Percentiles rank a stretch among this genome's conserved stretches.
These are phyloP conservation scores for Suhomyces sp. DNA, from an alignment of 805 yeast species.

Conservation along the genomic window DNA sequence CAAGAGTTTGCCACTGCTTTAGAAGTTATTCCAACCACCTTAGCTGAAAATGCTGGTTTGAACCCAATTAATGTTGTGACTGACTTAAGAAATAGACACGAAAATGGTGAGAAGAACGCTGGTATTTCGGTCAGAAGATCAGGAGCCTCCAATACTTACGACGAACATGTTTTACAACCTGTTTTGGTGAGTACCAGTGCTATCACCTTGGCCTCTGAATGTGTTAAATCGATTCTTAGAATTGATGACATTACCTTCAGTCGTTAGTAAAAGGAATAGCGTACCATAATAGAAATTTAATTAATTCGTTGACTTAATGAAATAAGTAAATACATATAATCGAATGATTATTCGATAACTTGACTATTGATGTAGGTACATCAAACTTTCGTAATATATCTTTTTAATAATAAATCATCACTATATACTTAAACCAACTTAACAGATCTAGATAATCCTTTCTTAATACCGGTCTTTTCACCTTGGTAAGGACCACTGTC, in stretches of 20 bases:
- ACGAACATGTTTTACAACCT: conserved; percentile 96
- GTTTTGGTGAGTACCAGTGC: conserved; percentile 94
- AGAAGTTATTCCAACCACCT: conserved; percentile 89
- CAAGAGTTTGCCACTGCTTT: conserved; percentile 89
- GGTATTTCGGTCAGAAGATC: conserved; percentile 95
- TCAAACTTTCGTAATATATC: too few species aligned
- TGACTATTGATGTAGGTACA: too few species aligned
- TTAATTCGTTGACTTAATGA: too few species aligned
- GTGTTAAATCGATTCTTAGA: conserved; percentile 92
- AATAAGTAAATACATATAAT: too few species aligned
- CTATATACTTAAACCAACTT: conserved; percentile 47
- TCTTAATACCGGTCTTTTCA: conserved; percentile 96
- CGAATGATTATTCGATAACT: too few species aligned
- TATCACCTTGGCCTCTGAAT: conserved; percentile 90
- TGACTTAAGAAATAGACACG: conserved; percentile 88
- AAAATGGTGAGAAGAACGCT: conserved; percentile 86
- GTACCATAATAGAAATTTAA: too few species aligned
- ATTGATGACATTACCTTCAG: conserved; percentile 96
- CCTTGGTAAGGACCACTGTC: conserved; percentile 75
- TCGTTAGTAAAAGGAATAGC: conserved; percentile 32
- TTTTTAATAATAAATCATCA: too few species aligned
- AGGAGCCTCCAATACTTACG: conserved; percentile 85
- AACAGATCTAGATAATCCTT: conserved; percentile 85
- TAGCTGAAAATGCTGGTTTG: conserved; percentile 94
- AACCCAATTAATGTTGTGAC: conserved; percentile 90